Base-by-base conservation (phyloP, 371 early-diverging fungal genomes). In the Mucor irregularis region DNA sequence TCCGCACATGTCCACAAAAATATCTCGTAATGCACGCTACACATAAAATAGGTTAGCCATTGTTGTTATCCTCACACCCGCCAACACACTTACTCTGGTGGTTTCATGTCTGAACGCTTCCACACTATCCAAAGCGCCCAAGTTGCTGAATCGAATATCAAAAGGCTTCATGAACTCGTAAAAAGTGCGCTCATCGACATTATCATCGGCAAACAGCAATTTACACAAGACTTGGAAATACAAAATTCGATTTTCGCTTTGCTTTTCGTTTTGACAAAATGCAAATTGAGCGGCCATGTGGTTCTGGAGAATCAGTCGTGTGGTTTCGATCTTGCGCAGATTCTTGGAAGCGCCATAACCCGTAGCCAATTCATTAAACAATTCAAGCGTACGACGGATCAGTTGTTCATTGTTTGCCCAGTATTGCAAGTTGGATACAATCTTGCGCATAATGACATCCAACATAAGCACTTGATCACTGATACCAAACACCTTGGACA, bases 1-100 rank as follows among this genome's bases (percentile, higher is more conserved):
- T 2, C 94, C 95, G 29, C 89, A 81, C 52, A 95, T 64, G 60
- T 95, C 95, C 17, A 88, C 80, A 56, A 95, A 90, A 9, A 90
- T 56, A 24, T 90, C 90, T n/a, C 81, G 58, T 2, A 85, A 46
- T 2, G 78, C 74, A 44, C 64, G 68, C 67, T 73, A 59, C 5
- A 44, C 4, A n/a, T n/a, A n/a, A n/a, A n/a, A n/a, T n/a, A n/a
- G n/a, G n/a, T n/a, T n/a, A n/a, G n/a, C n/a, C n/a, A n/a, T n/a
- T n/a, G n/a, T n/a, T n/a, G n/a, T n/a, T n/a, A n/a, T n/a, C n/a
- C n/a, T n/a, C n/a, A n/a, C n/a, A n/a, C n/a, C n/a, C n/a, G n/a
- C n/a, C n/a, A n/a, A 56, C 50, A 26, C 13, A 37, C 54, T 66
- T 69, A 63, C 73, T 46, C 66, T 53, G 16, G 62, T 72, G 33